phyloP scores from a whole-genome alignment of 2,329 filamentous ascomycete genomes.

The Colletotrichum zoysiae region DNA sequence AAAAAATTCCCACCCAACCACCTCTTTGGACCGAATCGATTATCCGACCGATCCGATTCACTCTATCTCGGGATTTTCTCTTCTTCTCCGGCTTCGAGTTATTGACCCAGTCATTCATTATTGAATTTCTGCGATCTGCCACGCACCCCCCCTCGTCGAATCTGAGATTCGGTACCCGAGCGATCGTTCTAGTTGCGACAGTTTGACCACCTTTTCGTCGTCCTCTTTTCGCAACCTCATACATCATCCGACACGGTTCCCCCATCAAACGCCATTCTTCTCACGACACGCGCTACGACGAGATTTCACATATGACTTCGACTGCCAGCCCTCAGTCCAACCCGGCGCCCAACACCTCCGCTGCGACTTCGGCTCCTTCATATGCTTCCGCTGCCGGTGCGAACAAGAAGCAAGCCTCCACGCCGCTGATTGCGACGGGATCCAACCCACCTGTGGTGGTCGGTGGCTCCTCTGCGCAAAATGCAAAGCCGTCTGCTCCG shows the following conservation, averaged over 20 bases:
- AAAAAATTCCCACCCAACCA: slow-evolving; percentile 3
- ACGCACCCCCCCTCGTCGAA: slow-evolving; percentile 42
- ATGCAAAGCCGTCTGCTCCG: slow-evolving; percentile 75
- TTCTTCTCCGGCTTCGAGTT: slow-evolving; percentile 13
- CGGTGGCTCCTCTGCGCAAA: slow-evolving; percentile 64
- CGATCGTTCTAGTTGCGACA: slow-evolving; percentile 35
- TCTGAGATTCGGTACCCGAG: slow-evolving; percentile 49
- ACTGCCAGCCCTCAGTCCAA: slow-evolving; percentile 67
- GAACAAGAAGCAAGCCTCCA: slow-evolving; percentile 72
- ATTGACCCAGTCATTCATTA: slow-evolving; percentile 39
- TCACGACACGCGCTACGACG: slow-evolving; percentile 41
- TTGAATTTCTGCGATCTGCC: slow-evolving; percentile 35
- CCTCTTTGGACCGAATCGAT: slow-evolving; percentile 29
- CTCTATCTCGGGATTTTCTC: slow-evolving; percentile 11
- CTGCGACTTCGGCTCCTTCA: slow-evolving; percentile 70
- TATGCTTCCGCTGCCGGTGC: slow-evolving; percentile 77
- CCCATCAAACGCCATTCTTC: slow-evolving; percentile 30
- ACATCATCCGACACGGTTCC: slow-evolving; percentile 30
- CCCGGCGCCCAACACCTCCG: slow-evolving; percentile 68
- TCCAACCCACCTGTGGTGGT: slow-evolving; percentile 68
- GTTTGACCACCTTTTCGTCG: slow-evolving; percentile 38
- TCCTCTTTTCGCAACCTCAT: slow-evolving; percentile 34
- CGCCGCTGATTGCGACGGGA: slow-evolving; percentile 71
- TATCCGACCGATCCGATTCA: slow-evolving; percentile 19
- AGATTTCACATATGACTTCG: slow-evolving; percentile 70